Percentiles rank a stretch among this genome's conserved stretches.
Conservation (phyloP, 768 basidiomycete genomes). For the Auricularia auricula-judae region DNA sequence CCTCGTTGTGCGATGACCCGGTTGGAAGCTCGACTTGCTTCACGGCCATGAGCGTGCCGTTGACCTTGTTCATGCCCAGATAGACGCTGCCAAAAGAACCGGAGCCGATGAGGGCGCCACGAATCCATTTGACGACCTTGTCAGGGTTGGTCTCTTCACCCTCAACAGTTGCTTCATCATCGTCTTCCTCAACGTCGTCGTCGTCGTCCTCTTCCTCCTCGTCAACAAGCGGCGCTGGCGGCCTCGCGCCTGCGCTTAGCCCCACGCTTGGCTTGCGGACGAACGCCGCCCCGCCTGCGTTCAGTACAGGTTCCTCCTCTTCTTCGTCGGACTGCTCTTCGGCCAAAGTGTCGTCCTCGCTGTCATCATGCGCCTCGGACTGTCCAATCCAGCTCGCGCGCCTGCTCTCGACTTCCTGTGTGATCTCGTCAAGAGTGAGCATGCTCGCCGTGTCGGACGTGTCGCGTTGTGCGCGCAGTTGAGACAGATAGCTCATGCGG, state of each 20-base stretch:
- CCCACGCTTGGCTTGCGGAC: neutral
- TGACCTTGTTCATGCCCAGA: constrained; percentile 88
- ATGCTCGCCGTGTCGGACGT: constrained; percentile 81
- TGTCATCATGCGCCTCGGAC: constrained; percentile 25
- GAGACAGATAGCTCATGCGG: constrained; percentile 73
- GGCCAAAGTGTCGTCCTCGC: constrained; percentile 51
- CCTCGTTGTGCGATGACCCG: constrained; percentile 75
- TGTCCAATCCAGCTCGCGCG: constrained; percentile 33
- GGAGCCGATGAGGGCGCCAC: constrained; percentile 88
- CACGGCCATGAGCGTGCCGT: constrained; percentile 89
- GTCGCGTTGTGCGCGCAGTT: constrained; percentile 72
- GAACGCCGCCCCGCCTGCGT: constrained; percentile 14
- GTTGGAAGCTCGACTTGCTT: constrained; percentile 93
- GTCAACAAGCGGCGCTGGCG: constrained; percentile 12
- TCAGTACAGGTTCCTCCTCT: constrained; percentile 23
- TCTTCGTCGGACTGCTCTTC: constrained; percentile 47
- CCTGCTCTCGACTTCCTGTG: constrained; percentile 74
- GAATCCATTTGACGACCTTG: constrained; percentile 84
- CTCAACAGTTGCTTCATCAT: constrained; percentile 21
- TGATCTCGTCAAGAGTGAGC: constrained; percentile 96
- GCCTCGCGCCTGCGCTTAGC: neutral
- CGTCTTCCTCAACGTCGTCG: constrained; percentile 21
- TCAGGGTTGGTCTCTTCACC: constrained; percentile 37
- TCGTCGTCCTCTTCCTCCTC: constrained; percentile 34
- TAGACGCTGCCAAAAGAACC: constrained; percentile 94